Evolutionary conservation across 106 monocot genomes (phyloP), one percentile per base, ranked within the genome.

Genomic region (Triglochin maritima): DNA sequence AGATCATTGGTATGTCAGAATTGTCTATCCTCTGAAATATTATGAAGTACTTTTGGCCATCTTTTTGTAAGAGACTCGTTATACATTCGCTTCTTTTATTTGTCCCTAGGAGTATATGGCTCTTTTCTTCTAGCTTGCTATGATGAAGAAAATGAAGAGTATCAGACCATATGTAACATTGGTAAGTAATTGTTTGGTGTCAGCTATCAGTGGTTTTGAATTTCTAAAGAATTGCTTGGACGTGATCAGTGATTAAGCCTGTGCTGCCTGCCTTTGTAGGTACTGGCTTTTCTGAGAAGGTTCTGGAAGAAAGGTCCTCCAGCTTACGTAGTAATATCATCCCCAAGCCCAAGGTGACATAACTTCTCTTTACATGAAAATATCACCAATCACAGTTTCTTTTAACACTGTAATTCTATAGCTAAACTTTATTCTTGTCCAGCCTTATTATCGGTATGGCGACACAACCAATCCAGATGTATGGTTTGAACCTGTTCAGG

Each of bases 71-170:
- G n/a, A n/a, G n/a, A n/a, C n/a, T n/a, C n/a, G n/a, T n/a, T n/a
- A n/a, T n/a, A n/a, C n/a, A n/a, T n/a, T n/a, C n/a, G n/a, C n/a
- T n/a, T n/a, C n/a, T n/a, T n/a, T n/a, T n/a, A n/a, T n/a, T n/a
- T n/a, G 46, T 45, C 48, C 57, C 4, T 64, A 96, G 95, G 95
- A 49, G 90, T 85, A 62, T 96, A 84, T 86, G 95, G 95, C 60
- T 87, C 95, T 57, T 96, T 96, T 77, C 85, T 96, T 74, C 90
- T 96, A 74, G 95, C 95, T 61, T 96, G 95, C 54, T 96, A 96
- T 73, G 90, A 96, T 79, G 95, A 96, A 65, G 65, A 85, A 46
- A 96, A 90, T 76, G 95, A 96, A 60, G 95, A 96, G 63, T 96
- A 96, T 74, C 95, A 96, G 69, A 90, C 76, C 54, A 96, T 96